Evolutionary conservation across 257 asterid species (phyloP).

Genomic region (Voacanga thouarsii): DNA sequence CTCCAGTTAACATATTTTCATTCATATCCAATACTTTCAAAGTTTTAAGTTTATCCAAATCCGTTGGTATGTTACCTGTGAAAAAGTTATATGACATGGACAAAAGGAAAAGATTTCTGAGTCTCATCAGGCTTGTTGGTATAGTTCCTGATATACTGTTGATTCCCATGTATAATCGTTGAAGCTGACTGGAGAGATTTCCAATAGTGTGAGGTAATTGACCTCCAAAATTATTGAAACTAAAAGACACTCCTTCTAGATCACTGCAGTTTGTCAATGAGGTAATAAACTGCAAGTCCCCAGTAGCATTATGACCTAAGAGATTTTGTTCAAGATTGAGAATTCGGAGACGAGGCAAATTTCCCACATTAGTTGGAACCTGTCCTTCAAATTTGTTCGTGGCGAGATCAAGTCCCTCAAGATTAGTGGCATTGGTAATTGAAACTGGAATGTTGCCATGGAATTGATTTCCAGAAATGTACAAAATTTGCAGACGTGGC

Average conservation of each 20-base stretch:
- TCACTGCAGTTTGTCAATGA: conserved; percentile 32
- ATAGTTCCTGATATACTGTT: conserved; percentile 36
- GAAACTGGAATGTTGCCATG: conserved; percentile 23
- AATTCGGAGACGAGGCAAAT: conserved; percentile 10
- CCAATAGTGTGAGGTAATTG: conserved; percentile 26
- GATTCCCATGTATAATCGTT: neutral
- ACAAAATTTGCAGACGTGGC: too few relatives aligned
- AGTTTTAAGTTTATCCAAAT: conserved; percentile 23
- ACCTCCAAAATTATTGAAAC: conserved; percentile 29
- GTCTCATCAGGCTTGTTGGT: conserved; percentile 29
- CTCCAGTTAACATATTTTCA: conserved; percentile 12
- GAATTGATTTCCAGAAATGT: too few relatives aligned
- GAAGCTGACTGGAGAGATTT: conserved; percentile 30
- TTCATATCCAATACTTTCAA: conserved; percentile 23
- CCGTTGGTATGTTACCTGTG: conserved; percentile 27
- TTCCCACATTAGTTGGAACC: conserved; percentile 26
- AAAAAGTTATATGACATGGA: conserved; percentile 20
- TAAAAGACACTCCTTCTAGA: conserved; percentile 15
- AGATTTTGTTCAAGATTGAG: conserved; percentile 1
- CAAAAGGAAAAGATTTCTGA: conserved; percentile 17
- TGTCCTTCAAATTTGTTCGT: conserved; percentile 23
- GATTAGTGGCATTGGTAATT: conserved; percentile 22
- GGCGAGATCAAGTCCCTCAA: conserved; percentile 8
- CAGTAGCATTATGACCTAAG: conserved; percentile 15
- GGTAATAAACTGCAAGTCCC: conserved; percentile 31